A percentile compares a stretch with the other conserved stretches of the same genome.
Evolutionary conservation across 805 yeast species (phyloP).

Genomic region (Wickerhamomyces pijperi): DNA sequence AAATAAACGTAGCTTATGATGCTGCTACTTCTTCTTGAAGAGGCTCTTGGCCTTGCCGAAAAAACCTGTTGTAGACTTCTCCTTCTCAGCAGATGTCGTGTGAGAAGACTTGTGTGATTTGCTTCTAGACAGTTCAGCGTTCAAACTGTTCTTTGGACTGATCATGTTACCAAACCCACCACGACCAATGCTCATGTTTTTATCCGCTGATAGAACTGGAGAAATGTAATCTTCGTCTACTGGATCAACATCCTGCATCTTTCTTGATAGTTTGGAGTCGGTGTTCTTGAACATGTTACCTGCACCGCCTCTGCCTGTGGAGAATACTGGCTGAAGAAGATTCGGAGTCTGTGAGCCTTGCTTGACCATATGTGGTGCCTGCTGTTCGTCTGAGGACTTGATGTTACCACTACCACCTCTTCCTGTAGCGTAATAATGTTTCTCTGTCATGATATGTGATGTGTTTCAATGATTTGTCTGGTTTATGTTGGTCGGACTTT

Average conservation of each 20-base stretch:
- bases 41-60: no score
- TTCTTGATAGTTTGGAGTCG: conserved; percentile 46
- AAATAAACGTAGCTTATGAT: neutral
- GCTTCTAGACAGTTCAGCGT: conserved; percentile 10
- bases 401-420: conserved; percentile 76
- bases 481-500: no score
- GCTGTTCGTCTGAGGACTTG: conserved; percentile 28
- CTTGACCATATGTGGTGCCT: conserved; percentile 44
- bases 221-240: conserved; percentile 26
- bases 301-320: conserved; percentile 73
- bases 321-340: conserved; percentile 40
- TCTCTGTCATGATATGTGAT: conserved; percentile 5
- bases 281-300: conserved; percentile 63
- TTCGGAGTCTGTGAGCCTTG: conserved; percentile 55
- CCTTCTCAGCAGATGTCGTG: conserved; percentile 9
- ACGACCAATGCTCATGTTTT: conserved; percentile 35
- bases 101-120: neutral
- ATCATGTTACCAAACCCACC: conserved; percentile 59
- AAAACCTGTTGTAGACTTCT: no score
- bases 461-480: neutral
- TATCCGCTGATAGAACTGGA: conserved; percentile 29
- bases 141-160: conserved; percentile 21
- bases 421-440: conserved; percentile 51
- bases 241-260: conserved; percentile 55
- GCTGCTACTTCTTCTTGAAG: conserved; percentile 22